Base-by-base conservation (phyloP, 2,329 filamentous ascomycete genomes). In the Coleophoma crateriformis region DNA sequence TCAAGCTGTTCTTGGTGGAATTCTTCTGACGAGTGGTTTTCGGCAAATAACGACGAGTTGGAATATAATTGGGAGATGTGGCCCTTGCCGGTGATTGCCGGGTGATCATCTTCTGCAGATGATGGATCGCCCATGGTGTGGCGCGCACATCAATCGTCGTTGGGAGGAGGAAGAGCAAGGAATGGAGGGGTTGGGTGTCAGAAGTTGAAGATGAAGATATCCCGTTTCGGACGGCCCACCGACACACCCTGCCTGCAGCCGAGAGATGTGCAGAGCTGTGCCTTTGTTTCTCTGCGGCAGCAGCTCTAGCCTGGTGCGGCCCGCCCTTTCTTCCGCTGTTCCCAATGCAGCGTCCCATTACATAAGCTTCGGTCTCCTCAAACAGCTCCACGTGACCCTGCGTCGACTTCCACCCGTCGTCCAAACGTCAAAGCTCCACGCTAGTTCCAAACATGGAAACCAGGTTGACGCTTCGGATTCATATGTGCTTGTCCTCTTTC, bases 1-100 rank as follows among this genome's bases (percentile, higher is more conserved):
- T 78, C 79, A 14, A 92, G 76, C 13, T 85, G 85, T 57, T 82
- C 78, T 38, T 50, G 44, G 48, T 63, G 61, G 6, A 61, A 45
- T 15, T 58, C 54, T 39, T 59, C 54, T 14, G 48, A 45, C 34
- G 59, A 59, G 27, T 54, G 46, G 20, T 50, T 52, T 8, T 53
- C 50, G 27, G 27, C 8, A 4, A 27, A 27, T 27, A 27, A 27
- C 2, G 27, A 27, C 22, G 54, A 57, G 39, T 42, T 55, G 38
- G 8, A 52, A 52, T 22, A 45, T 33, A 14, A 50, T n/a, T 22
- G 45, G 38, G 19, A 42, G 22, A 34, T 34, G 46, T 47, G 39
- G 42, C 46, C 50, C 35, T 44, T 47, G 17, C 45, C 45, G 33
- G 49, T 27, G 43, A 37, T 46, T 22, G 53, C 42, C n/a, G 50